Base-by-base conservation (phyloP, 352 stramenopile genomes). In the Phytophthora palmivora region DNA sequence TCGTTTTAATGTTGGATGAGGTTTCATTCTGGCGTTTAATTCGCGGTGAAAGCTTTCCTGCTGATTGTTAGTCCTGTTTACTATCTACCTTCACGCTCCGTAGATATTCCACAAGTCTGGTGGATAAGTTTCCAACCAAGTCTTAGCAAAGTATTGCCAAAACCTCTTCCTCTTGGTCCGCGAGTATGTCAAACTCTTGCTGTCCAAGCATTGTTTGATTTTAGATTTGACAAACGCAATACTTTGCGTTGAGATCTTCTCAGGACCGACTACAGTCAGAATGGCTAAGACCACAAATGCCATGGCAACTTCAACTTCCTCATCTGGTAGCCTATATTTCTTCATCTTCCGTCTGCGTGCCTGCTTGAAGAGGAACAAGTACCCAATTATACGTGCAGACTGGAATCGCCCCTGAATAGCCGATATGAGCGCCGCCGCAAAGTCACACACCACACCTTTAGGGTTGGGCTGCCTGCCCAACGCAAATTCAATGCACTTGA, bases 361-460 rank as follows among this genome's bases (percentile, higher is more conserved):
- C 21, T 54, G 46, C n/a, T 44, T 54, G n/a, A 54, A 54, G 22
- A 36, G 46, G n/a, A 44, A 54, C 11, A 54, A 44, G 18, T 33
- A 54, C 4, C 33, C 46, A 18, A 54, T 26, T 22, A 44, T 34
- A n/a, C 30, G 1, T 8, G 18, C 3, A 22, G n/a, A n/a, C n/a
- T n/a, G n/a, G n/a, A n/a, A n/a, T n/a, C n/a, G n/a, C n/a, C n/a
- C n/a, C n/a, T n/a, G 18, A 3, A 54, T 28, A 21, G 33, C 47
- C 4, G 15, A 28, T 8, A 44, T 54, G 1, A 54, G 10, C 5
- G 47, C 18, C 6, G 33, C 18, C 10, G 43, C 47, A 34, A 55
- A 55, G 16, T 55, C 47, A 44, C 47, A 55, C 10, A 43, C 47
- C 33, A 55, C 33, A 10, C 34, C 47, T 6, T 10, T 12, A 15